Evolutionary conservation across 2,329 filamentous ascomycete species (phyloP).

Genomic region (Botrytis porri): DNA sequence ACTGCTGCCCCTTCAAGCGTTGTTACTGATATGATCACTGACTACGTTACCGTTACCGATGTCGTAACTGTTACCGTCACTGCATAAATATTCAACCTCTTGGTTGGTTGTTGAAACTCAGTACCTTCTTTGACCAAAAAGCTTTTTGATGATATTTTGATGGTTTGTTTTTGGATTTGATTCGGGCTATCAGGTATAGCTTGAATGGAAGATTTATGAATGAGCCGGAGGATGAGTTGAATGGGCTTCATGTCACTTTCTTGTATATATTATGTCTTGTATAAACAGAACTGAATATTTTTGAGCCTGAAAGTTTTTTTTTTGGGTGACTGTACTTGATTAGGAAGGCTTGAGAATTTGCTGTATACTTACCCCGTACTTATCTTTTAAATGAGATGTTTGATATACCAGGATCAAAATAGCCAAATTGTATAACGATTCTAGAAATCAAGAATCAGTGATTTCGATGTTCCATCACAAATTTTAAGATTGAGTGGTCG

Average conservation of each 20-base stretch:
- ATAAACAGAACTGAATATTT: neutral
- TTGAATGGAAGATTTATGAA: neutral
- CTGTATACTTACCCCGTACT: fast-evolving
- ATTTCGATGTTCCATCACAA: fast-evolving
- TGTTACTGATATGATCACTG: neutral
- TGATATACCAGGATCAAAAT: fast-evolving
- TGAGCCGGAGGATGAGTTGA: neutral
- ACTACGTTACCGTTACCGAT: slow-evolving; percentile 1
- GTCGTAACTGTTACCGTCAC: slow-evolving; percentile 14
- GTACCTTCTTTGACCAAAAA: neutral
- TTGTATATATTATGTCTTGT: slow-evolving; percentile 13
- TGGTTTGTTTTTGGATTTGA: neutral
- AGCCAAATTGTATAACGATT: fast-evolving
- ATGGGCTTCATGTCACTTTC: slow-evolving; percentile 10
- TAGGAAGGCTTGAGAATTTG: neutral
- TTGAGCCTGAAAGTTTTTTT: neutral
- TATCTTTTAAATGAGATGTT: neutral
- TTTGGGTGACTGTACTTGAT: neutral
- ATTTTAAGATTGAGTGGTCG: fast-evolving
- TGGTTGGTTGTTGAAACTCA: neutral
- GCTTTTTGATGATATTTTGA: neutral
- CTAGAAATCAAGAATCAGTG: neutral
- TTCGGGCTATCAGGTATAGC: neutral
- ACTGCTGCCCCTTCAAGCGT: neutral
- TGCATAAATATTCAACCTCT: neutral